Percentiles rank a stretch among this genome's conserved stretches.
Conservation (phyloP, 441 rosid species). For the Croton laevigatus region DNA sequence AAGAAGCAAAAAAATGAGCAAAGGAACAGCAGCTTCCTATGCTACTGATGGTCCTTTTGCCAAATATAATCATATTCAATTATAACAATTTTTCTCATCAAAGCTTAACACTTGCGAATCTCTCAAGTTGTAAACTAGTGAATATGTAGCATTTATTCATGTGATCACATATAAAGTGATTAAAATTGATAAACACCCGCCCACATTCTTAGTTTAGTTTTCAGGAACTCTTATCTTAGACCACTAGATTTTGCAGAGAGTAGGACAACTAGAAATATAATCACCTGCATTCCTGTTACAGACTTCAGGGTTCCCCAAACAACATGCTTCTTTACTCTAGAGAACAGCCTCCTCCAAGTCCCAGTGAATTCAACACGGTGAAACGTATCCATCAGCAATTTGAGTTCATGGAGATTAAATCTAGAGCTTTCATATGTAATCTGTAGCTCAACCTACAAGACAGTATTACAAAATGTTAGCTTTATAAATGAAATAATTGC, state of each 20-base stretch:
- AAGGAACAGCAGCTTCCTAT: background rate
- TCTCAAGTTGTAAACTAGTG: slow-evolving; percentile 1
- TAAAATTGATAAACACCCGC: background rate
- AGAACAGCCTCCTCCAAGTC: slow-evolving; percentile 94
- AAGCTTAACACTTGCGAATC: background rate
- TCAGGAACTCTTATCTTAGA: background rate
- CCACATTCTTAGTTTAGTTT: background rate
- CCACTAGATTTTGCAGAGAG: background rate
- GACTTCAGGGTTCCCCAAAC: slow-evolving; percentile 99
- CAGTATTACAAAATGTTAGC: slow-evolving; percentile 19
- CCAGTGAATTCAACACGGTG: slow-evolving; percentile 90
- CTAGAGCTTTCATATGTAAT: slow-evolving; percentile 94
- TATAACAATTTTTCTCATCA: background rate
- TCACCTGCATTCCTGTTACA: slow-evolving; percentile 98
- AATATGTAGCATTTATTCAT: background rate
- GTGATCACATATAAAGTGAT: background rate
- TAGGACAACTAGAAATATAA: background rate
- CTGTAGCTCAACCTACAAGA: slow-evolving; percentile 72
- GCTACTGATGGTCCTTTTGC: background rate
- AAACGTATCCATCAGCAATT: slow-evolving; percentile 94
- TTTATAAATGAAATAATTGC: slow-evolving; percentile 8
- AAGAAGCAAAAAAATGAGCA: background rate
- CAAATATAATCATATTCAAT: background rate
- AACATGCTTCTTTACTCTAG: slow-evolving; percentile 92
- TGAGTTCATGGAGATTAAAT: slow-evolving; percentile 91